These are phyloP conservation scores for Dillenia suffruticosa DNA, from an alignment of 164 flowering plant genomes.

Conservation along the genomic window DNA sequence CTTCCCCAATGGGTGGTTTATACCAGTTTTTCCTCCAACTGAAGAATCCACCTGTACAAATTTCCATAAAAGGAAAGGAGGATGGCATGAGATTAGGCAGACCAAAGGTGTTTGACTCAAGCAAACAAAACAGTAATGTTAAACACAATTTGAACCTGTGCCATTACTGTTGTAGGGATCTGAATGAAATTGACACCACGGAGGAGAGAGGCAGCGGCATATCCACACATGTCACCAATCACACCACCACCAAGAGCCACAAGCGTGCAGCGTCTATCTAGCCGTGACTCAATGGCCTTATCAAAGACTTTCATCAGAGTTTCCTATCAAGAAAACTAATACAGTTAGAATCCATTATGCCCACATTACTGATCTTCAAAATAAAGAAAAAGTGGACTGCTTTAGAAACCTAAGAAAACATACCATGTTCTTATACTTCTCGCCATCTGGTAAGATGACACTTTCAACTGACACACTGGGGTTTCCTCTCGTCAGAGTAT, in stretches of 20 bases:
- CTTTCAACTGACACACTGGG: conserved; percentile 75
- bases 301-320: conserved; percentile 94
- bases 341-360: not conserved
- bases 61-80: not conserved
- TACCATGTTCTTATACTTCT: conserved; percentile 92
- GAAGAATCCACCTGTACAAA: conserved; percentile 89
- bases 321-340: conserved; percentile 39
- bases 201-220: conserved; percentile 90
- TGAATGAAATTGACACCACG: conserved; percentile 98
- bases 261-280: conserved; percentile 86
- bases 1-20: conserved; percentile 89
- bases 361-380: not conserved
- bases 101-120: not conserved
- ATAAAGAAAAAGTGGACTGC: not conserved
- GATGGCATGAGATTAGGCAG: not conserved
- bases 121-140: not conserved
- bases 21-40: conserved; percentile 98
- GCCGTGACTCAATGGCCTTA: conserved; percentile 88
- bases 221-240: conserved; percentile 99
- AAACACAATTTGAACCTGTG: conserved; percentile 59
- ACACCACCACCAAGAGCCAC: conserved; percentile 99
- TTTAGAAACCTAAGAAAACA: conserved; percentile 7
- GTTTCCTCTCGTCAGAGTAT: conserved; percentile 74
- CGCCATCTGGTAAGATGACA: conserved; percentile 96
- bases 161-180: conserved; percentile 99